Conservation (phyloP, 371 early-diverging fungal species). For the Entomophthora muscae region DNA sequence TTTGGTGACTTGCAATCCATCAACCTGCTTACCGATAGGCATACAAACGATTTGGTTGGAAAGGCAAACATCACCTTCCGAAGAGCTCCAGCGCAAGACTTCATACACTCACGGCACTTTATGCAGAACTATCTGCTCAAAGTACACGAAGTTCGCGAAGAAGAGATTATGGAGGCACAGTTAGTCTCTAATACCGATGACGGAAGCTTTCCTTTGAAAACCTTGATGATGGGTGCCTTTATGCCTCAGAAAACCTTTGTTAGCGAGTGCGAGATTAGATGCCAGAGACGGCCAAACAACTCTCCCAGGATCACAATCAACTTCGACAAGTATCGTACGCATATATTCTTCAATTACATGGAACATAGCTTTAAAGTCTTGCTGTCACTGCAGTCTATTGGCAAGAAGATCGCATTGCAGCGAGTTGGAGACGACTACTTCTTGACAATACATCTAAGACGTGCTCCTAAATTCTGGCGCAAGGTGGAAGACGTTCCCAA, state of each 20-base stretch:
- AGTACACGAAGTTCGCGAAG: neutral
- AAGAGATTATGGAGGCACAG: neutral
- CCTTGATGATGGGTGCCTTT: neutral
- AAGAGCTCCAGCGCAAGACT: neutral
- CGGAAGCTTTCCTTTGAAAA: neutral
- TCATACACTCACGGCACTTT: neutral
- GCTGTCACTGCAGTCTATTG: neutral
- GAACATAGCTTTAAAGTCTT: neutral
- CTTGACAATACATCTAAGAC: neutral
- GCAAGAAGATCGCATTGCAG: neutral
- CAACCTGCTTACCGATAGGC: neutral
- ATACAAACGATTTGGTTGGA: neutral
- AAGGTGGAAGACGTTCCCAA: neutral
- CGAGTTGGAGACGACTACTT: neutral
- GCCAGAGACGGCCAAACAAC: neutral
- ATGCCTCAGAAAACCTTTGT: neutral
- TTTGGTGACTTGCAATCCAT: neutral
- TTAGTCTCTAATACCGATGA: neutral
- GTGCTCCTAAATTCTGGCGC: neutral
- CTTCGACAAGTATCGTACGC: neutral
- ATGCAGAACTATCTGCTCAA: neutral
- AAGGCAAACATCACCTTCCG: neutral
- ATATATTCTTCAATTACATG: neutral
- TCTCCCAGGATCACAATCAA: neutral
- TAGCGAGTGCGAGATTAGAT: neutral